Evolutionary conservation across 805 yeast genomes (phyloP), one percentile per base, ranked within the genome.

Genomic region (Priceomyces carsonii): DNA sequence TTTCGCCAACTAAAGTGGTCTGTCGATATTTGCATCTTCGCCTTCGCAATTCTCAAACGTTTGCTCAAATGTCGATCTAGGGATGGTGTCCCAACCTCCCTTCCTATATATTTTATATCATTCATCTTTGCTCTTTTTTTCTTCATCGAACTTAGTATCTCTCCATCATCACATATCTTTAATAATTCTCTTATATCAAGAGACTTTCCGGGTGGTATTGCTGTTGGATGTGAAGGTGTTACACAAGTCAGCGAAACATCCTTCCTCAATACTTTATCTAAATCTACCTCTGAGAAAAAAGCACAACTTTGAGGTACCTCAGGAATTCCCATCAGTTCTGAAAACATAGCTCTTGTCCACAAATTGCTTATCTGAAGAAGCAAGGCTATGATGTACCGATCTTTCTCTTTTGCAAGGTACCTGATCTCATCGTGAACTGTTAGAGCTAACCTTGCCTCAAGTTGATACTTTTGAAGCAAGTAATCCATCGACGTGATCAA

Each of bases 341-440:
- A 85, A 50, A 93, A 93, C 79, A 93, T 83, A 0, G 95, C 95
- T 40, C 99, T 71, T 0, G 98, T 91, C 99, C 99, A 93, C 3
- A 91, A 53, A 57, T 95, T 95, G 34, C 93, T 77, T 14, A 95
- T 75, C 55, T 93, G 99, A 31, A 93, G 66, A 1, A 95, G 78
- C 65, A 89, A 67, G 0, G 95, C 95, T 4, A 83, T 84, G 43
- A 78, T 71, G 49, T 85, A 85, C 48, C 75, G 74, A 49, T 93
- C 93, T 40, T 80, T 77, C 17, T 83, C 82, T 35, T 79, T 76
- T 1, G 79, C 86, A 44, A 93, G 54, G 53, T 81, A 93, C 40
- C 99, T 68, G 37, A 93, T 77, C 58, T 93, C 99, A 59, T 93
- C 99, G 57, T 93, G 99, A 15, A 93, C 96, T 0, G 98, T 88